Base-by-base conservation (phyloP, 192 early-diverging fungal genomes). In the Chytriomyces sp. region DNA sequence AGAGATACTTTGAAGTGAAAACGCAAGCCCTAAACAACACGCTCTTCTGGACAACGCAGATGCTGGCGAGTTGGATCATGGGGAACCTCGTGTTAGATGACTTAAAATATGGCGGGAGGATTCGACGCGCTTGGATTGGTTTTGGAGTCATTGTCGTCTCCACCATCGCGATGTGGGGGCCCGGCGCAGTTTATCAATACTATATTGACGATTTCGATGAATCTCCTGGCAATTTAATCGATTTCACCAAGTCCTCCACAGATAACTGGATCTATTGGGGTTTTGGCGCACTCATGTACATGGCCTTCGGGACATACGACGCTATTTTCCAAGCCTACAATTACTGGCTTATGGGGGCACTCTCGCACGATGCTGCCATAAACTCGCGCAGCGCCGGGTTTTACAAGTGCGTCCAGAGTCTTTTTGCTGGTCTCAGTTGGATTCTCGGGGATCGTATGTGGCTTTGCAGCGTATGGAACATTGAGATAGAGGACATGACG, bases 261-360 rank as follows among this genome's bases (percentile, higher is more conserved):
- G 4, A 12, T 4, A 22, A 4, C 5, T 28, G 58, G 33, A 30
- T 36, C 7, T 60, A 36, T 33, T 56, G 54, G 54, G 8, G n/a
- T 30, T 6, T 56, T 8, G 54, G 54, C 0, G 75, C 89, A 22
- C 78, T 90, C 68, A 69, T 90, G 37, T 94, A 91, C 67, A 75
- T 89, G 68, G 62, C 87, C 44, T 92, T 86, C 74, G 93, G 93
- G 37, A 38, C 89, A 3, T 82, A 80, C 64, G 93, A 94, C 75
- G 88, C 93, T 32, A 81, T 92, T 57, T 93, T 88, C 81, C 93
- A 94, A 83, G 82, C 84, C 69, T 85, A 82, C 39, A 77, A 79
- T 2, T 94, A 94, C 86, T 94, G 91, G 91, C 69, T 94, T 37
- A 87, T 94, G 74, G 93, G 91, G 14, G 82, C 91, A 34, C 79